Evolutionary conservation across 2,329 filamentous ascomycete species (phyloP).

Genomic region (Fusarium pseudoanthophilum): DNA sequence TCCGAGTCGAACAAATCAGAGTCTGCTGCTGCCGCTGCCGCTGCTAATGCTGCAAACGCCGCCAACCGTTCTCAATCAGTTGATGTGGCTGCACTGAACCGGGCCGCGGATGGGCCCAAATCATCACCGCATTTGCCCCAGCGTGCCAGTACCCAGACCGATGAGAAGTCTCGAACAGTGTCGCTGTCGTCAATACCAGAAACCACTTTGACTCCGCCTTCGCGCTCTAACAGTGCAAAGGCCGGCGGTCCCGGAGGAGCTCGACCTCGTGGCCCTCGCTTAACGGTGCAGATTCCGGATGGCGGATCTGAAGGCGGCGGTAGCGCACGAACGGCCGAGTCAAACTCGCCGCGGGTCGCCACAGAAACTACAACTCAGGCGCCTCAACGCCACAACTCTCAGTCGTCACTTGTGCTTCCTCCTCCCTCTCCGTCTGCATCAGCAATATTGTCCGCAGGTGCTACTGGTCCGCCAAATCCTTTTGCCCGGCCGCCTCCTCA

Average conservation of each 20-base stretch:
- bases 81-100: slow-evolving; percentile 67
- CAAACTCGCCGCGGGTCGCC: slow-evolving; percentile 70
- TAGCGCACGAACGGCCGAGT: slow-evolving; percentile 75
- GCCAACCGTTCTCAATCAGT: slow-evolving; percentile 70
- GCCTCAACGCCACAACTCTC: slow-evolving; percentile 63
- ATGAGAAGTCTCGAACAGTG: slow-evolving; percentile 58
- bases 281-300: slow-evolving; percentile 95
- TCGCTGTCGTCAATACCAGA: slow-evolving; percentile 74
- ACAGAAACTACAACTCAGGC: slow-evolving; percentile 67
- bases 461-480: slow-evolving; percentile 91
- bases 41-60: slow-evolving; percentile 40
- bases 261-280: slow-evolving; percentile 78
- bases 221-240: slow-evolving; percentile 80
- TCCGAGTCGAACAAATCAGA: slow-evolving; percentile 60
- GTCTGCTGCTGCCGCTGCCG: slow-evolving; percentile 42
- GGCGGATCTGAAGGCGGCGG: slow-evolving; percentile 80
- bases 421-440: slow-evolving; percentile 92
- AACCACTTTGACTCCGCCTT: slow-evolving; percentile 73
- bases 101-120: slow-evolving; percentile 59
- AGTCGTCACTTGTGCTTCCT: slow-evolving; percentile 81
- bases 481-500: slow-evolving; percentile 90
- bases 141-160: slow-evolving; percentile 59
- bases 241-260: slow-evolving; percentile 66
- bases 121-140: slow-evolving; percentile 69
- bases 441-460: slow-evolving; percentile 87